Evolutionary conservation across 345 rosid genomes (phyloP), one percentile per base, ranked within the genome.

Genomic region (Cochlearia excelsa): DNA sequence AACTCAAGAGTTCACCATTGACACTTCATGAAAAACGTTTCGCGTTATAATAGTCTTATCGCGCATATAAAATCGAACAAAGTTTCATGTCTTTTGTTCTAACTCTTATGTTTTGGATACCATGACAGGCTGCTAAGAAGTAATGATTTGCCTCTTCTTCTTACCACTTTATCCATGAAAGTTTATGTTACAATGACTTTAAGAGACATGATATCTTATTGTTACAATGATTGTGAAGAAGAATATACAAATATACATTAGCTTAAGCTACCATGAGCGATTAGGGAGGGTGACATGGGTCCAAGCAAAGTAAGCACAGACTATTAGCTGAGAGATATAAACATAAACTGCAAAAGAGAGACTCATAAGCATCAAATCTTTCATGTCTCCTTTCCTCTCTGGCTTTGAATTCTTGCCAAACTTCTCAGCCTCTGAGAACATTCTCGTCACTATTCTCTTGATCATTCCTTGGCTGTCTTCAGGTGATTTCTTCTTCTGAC

Each of bases 301-400:
- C 95, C 96, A 84, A 33, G 82, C 80, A 71, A 61, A 84, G 73
- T 85, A 91, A 67, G 95, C 88, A 67, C 84, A 80, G 11, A 86
- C 96, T 67, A 91, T 71, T 72, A 64, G 75, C 63, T 91, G 90
- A 56, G 95, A 91, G 5, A 87, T 81, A 41, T 91, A 84, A 7
- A 91, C 85, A 71, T 85, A 87, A 54, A 91, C 79, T 16, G 98
- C 96, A 67, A 87, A 87, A 6, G 96, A 82, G n/a, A 91, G 67
- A 42, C 89, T 76, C 91, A 85, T 87, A 71, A 87, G 73, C 62
- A 77, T 71, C 54, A 84, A 43, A 65, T 91, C 96, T 67, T 85
- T 91, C 77, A 89, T 77, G 46, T 84, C 96, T 44, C 98, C 98
- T 75, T 84, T 82, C 45, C 64, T 76, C 69, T 64, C 70, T 46